Conservation (phyloP, 164 flowering plant genomes). For the Macadamia tetraphylla region DNA sequence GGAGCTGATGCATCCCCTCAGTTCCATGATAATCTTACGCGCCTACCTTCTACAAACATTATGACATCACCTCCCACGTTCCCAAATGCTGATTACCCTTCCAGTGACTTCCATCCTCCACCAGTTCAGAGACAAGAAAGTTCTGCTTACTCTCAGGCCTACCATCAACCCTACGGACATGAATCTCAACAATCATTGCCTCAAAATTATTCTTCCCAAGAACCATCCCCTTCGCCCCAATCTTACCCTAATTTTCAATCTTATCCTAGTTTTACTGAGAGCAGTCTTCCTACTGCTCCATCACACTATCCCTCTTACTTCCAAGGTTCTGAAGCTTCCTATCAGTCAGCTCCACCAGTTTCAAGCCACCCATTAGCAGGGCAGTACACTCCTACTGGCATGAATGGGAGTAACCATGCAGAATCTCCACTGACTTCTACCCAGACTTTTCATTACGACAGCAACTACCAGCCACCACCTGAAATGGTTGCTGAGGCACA, state of each 20-base stretch:
- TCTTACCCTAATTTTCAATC: slow-evolving; percentile 71
- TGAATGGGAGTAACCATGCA: slow-evolving; percentile 25
- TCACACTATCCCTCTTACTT: slow-evolving; percentile 60
- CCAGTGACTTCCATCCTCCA: slow-evolving; percentile 50
- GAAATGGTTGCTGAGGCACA: slow-evolving; percentile 95
- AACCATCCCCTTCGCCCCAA: slow-evolving; percentile 26
- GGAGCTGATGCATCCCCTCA: slow-evolving; percentile 42
- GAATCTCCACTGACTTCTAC: slow-evolving; percentile 34
- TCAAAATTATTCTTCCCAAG: slow-evolving; percentile 45
- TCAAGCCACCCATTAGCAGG: slow-evolving; percentile 28
- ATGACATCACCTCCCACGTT: slow-evolving; percentile 12
- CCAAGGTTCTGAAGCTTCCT: slow-evolving; percentile 53
- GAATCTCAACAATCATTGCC: slow-evolving; percentile 45
- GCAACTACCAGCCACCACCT: slow-evolving; percentile 73
- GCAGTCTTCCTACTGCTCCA: slow-evolving; percentile 67
- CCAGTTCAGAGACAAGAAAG: slow-evolving; percentile 36
- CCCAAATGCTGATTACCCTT: slow-evolving; percentile 25
- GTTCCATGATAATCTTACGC: slow-evolving; percentile 21
- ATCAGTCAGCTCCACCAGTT: slow-evolving; percentile 33
- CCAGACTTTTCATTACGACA: slow-evolving; percentile 49
- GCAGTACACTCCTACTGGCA: slow-evolving; percentile 29
- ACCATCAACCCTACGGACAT: slow-evolving; percentile 40
- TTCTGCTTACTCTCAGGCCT: slow-evolving; percentile 40
- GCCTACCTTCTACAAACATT: slow-evolving; percentile 23
- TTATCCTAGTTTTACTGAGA: slow-evolving; percentile 55